Conservation (phyloP, 495 filamentous ascomycete genomes). For the Penicillium samsonianum region DNA sequence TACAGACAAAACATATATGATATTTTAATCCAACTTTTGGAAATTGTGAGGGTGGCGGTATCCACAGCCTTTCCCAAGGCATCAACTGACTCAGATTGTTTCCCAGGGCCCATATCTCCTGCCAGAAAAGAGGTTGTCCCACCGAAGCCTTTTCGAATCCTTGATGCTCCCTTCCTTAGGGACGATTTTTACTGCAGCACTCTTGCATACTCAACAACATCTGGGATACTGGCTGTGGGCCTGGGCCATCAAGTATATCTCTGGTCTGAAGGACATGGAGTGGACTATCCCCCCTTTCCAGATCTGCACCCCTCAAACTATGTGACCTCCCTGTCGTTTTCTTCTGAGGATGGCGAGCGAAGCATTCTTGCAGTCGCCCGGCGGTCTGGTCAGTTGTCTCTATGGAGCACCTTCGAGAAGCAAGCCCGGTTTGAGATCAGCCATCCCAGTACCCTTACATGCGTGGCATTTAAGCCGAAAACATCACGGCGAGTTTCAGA, state of each 20-base stretch:
- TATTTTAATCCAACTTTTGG: slow-evolving; percentile 1
- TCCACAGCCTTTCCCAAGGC: not conserved
- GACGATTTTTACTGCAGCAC: slow-evolving; percentile 97
- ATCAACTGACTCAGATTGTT: slow-evolving; percentile 16
- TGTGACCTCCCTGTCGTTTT: slow-evolving; percentile 87
- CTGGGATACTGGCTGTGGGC: slow-evolving; percentile 79
- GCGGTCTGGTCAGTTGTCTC: slow-evolving; percentile 62
- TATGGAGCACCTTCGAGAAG: slow-evolving; percentile 62
- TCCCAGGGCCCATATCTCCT: slow-evolving; percentile 27
- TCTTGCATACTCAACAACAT: slow-evolving; percentile 76
- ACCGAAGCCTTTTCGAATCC: slow-evolving; percentile 76
- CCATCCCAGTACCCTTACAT: slow-evolving; percentile 72
- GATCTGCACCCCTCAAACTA: slow-evolving; percentile 50
- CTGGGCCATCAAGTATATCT: slow-evolving; percentile 80
- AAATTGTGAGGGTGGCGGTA: slow-evolving; percentile 4
- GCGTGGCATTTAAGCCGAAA: slow-evolving; percentile 66
- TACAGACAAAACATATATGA: slow-evolving; percentile 12
- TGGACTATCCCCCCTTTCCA: slow-evolving; percentile 48
- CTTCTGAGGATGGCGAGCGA: slow-evolving; percentile 71
- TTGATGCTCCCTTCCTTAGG: slow-evolving; percentile 83
- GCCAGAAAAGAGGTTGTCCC: slow-evolving; percentile 50
- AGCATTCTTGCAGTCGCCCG: slow-evolving; percentile 85
- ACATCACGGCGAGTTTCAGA: slow-evolving; percentile 45
- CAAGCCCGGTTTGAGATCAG: slow-evolving; percentile 71
- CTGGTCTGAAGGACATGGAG: slow-evolving; percentile 75